Evolutionary conservation across 805 yeast species (phyloP).

Genomic region (Candida alai): DNA sequence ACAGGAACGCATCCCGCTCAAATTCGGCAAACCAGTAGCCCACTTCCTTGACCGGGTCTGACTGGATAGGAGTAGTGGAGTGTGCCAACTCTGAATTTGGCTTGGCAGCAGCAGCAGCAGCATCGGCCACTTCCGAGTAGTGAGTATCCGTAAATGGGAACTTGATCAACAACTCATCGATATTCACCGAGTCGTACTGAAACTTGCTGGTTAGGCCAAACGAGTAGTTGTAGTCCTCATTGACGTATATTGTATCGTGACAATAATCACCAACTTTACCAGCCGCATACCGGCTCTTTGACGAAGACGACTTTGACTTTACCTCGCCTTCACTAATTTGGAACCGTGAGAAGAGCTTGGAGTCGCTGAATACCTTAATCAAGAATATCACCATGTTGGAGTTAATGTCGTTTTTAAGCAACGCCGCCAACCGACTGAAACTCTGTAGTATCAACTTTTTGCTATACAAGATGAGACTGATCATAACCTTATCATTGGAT

Average conservation of each 20-base stretch:
- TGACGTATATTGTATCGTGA: constrained; percentile 26
- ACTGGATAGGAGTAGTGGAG: constrained; percentile 30
- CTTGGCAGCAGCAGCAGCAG: constrained; percentile 10
- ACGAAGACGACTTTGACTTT: constrained; percentile 19
- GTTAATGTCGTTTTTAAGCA: constrained; percentile 36
- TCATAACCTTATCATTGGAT: constrained; percentile 22
- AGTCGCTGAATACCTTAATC: constrained; percentile 34
- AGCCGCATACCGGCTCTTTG: constrained; percentile 17
- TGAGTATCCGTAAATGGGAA: constrained; percentile 11
- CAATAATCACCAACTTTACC: constrained; percentile 22
- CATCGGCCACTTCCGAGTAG: too few species aligned
- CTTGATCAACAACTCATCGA: constrained; percentile 36
- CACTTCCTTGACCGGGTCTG: constrained; percentile 18
- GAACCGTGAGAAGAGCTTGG: constrained; percentile 26
- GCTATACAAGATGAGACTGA: constrained; percentile 31
- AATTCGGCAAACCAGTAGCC: constrained; percentile 30
- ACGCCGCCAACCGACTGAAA: constrained; percentile 28
- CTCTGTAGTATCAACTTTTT: constrained; percentile 36
- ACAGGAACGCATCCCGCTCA: constrained; percentile 20
- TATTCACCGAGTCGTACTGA: constrained; percentile 16
- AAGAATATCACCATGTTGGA: constrained; percentile 40
- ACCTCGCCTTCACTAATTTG: constrained; percentile 10
- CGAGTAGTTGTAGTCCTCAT: constrained; percentile 46
- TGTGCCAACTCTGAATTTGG: too few species aligned
- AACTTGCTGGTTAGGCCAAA: constrained; percentile 55